Evolutionary conservation across 805 yeast species (phyloP).

Genomic region (Teunomyces tritomae): DNA sequence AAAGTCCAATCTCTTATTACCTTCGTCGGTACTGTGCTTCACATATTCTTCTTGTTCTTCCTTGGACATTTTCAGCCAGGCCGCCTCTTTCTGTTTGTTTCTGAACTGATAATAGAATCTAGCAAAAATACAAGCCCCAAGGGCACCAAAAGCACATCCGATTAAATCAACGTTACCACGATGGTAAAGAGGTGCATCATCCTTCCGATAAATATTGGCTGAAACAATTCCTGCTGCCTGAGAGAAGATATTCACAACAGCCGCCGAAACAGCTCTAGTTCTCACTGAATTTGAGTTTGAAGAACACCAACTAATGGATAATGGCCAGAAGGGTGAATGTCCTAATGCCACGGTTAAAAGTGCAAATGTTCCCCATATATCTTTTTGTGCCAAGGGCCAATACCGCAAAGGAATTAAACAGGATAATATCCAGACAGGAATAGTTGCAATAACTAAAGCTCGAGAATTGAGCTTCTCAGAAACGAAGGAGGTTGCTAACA

Average conservation of each 20-base stretch:
- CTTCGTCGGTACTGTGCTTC: conserved; percentile 46
- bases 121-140: conserved; percentile 27
- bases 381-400: conserved; percentile 42
- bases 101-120: conserved; percentile 42
- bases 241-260: conserved; percentile 62
- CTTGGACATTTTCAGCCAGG: conserved; percentile 50
- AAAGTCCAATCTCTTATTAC: conserved; percentile 58
- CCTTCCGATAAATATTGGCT: conserved; percentile 53
- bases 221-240: conserved; percentile 57
- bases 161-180: conserved; percentile 52
- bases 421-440: conserved; percentile 19
- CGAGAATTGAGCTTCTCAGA: conserved; percentile 23
- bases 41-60: conserved; percentile 53
- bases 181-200: conserved; percentile 59
- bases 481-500: conserved; percentile 20
- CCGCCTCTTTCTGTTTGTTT: conserved; percentile 42
- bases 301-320: conserved; percentile 61
- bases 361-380: conserved; percentile 45
- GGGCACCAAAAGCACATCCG: conserved; percentile 33
- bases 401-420: conserved; percentile 28
- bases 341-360: conserved; percentile 38
- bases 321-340: conserved; percentile 51
- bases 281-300: conserved; percentile 60
- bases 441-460: conserved; percentile 8
- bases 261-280: conserved; percentile 61